phyloP scores from a whole-genome alignment of 2,329 filamentous ascomycete species.

The Dactylellina haptotyla region DNA sequence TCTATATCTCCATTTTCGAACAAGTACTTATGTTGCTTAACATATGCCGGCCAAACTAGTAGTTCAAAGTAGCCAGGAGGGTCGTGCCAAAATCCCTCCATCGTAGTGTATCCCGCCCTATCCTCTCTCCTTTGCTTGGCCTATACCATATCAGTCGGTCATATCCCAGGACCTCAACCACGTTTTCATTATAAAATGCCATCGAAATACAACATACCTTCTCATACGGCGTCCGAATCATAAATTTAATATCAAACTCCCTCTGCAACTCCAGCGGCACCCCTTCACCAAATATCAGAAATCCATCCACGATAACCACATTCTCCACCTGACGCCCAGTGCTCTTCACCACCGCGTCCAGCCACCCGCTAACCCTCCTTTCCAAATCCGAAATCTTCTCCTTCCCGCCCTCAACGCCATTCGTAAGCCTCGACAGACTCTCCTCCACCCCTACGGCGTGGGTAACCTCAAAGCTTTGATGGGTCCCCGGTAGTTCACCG shows the following conservation, averaged over 20 bases:
- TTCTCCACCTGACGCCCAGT: constrained; percentile 54
- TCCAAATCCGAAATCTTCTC: constrained; percentile 59
- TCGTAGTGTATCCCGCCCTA: constrained; percentile 79
- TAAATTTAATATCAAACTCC: constrained; percentile 56
- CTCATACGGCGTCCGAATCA: constrained; percentile 56
- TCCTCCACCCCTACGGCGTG: constrained; percentile 49
- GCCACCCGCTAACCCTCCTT: constrained; percentile 57
- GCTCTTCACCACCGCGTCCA: constrained; percentile 56
- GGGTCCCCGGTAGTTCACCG: constrained; percentile 63
- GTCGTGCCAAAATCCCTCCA: constrained; percentile 93
- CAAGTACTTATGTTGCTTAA: constrained; percentile 71
- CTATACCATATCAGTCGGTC: constrained; percentile 37
- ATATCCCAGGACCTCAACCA: not conserved
- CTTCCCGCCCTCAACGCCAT: constrained; percentile 2
- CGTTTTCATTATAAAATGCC: constrained; percentile 54
- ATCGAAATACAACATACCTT: constrained; percentile 53
- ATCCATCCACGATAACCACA: constrained; percentile 56
- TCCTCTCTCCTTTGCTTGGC: constrained; percentile 75
- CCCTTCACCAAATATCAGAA: constrained; percentile 56
- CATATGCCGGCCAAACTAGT: constrained; percentile 96
- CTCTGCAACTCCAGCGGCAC: constrained; percentile 51
- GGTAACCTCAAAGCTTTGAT: constrained; percentile 41
- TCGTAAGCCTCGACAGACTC: constrained; percentile 17
- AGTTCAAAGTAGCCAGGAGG: constrained; percentile 93
- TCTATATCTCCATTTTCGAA: constrained; percentile 76